phyloP scores from a whole-genome alignment of 2,329 filamentous ascomycete species.

The Xylariaceae sp. region DNA sequence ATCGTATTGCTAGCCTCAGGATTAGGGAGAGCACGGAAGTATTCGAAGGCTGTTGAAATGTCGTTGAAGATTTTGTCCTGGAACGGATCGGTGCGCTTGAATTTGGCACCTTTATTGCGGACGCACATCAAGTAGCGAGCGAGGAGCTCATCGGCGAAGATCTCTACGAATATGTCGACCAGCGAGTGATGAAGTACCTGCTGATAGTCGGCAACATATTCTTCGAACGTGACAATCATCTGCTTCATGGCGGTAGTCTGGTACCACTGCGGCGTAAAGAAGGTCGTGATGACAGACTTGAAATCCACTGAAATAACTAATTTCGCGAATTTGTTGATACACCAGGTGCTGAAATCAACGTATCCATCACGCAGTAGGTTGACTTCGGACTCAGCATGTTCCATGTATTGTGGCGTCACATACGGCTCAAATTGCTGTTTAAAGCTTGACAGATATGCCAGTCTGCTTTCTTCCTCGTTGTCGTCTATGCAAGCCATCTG shows the following conservation, averaged over 20 bases:
- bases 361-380: slow-evolving; percentile 80
- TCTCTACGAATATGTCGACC: slow-evolving; percentile 87
- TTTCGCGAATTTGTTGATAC: slow-evolving; percentile 79
- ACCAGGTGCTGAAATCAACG: slow-evolving; percentile 91
- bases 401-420: slow-evolving; percentile 75
- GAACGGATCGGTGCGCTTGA: slow-evolving; percentile 81
- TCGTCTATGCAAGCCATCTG: slow-evolving; percentile 98
- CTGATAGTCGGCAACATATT: slow-evolving; percentile 87
- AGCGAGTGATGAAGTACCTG: slow-evolving; percentile 81
- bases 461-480: slow-evolving; percentile 67
- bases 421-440: slow-evolving; percentile 75
- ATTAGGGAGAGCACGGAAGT: slow-evolving; percentile 71
- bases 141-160: slow-evolving; percentile 87
- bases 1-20: slow-evolving; percentile 67
- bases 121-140: slow-evolving; percentile 79
- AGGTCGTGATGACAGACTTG: slow-evolving; percentile 72
- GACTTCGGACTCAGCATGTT: slow-evolving; percentile 69
- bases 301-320: slow-evolving; percentile 93
- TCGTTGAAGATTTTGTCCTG: slow-evolving; percentile 93
- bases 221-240: slow-evolving; percentile 91
- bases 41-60: slow-evolving; percentile 82
- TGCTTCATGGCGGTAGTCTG: slow-evolving; percentile 80
- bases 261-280: slow-evolving; percentile 94
- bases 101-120: slow-evolving; percentile 85
- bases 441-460: slow-evolving; percentile 84